Evolutionary conservation across 225 moss, liverwort and hornwort genomes (phyloP).

Genomic region (Pleurozium schreberi): DNA sequence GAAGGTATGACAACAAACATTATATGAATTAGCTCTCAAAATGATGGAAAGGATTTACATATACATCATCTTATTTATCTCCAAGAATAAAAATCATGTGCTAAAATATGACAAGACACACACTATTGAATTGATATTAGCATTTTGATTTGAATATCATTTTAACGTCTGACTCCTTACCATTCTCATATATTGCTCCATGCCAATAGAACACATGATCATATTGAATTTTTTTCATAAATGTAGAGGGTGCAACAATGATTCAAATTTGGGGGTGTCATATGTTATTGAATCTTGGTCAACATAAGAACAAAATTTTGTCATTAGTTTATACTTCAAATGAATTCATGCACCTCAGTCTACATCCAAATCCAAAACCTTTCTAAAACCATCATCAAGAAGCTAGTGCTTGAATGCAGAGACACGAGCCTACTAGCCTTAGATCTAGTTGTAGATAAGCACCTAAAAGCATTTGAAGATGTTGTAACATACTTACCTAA

Average conservation of each 20-base stretch:
- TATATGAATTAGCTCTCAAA: neutral
- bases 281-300: neutral
- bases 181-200: neutral
- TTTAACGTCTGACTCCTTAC: accelerated
- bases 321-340: neutral
- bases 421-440: too few relatives aligned
- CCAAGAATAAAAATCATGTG: neutral
- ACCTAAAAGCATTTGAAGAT: too few relatives aligned
- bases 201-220: neutral
- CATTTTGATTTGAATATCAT: neutral
- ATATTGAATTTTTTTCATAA: accelerated
- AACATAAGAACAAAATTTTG: accelerated
- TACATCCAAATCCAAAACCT: neutral
- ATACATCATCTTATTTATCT: accelerated
- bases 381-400: too few relatives aligned
- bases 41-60: too few relatives aligned
- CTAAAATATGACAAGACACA: neutral
- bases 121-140: neutral
- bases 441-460: too few relatives aligned
- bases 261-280: neutral
- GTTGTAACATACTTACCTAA: too few relatives aligned
- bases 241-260: neutral
- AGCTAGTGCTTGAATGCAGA: too few relatives aligned
- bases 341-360: neutral
- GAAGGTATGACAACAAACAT: neutral